phyloP scores from a whole-genome alignment of 495 filamentous ascomycete species.

The Aspergillus funiculosus region DNA sequence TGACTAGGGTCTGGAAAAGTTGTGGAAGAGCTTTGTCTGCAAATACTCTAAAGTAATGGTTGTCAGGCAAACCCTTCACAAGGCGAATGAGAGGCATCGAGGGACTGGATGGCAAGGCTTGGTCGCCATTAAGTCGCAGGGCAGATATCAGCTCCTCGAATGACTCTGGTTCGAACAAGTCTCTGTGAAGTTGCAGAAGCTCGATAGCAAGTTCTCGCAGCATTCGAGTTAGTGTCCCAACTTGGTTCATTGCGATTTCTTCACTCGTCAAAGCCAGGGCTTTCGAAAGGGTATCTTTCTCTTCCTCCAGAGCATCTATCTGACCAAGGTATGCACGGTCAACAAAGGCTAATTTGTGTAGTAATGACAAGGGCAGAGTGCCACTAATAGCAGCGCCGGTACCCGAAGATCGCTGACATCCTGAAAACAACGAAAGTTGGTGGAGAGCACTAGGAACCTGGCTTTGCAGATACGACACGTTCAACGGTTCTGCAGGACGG shows the following conservation, averaged over 20 bases:
- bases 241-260: conserved; percentile 43
- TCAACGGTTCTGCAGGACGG: conserved; percentile 32
- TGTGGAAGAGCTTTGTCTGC: conserved; percentile 29
- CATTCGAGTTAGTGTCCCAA: conserved; percentile 40
- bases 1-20: conserved; percentile 27
- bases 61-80: conserved; percentile 20
- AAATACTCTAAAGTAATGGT: conserved; percentile 35
- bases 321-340: conserved; percentile 52
- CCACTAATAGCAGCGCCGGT: conserved; percentile 44
- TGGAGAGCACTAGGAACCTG: conserved; percentile 34
- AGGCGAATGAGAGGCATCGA: conserved; percentile 18
- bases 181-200: conserved; percentile 40
- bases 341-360: conserved; percentile 50
- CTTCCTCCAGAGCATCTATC: conserved; percentile 58
- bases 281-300: conserved; percentile 56
- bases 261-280: conserved; percentile 44
- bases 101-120: conserved; percentile 13
- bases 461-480: conserved; percentile 29
- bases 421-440: conserved; percentile 34
- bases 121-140: conserved; percentile 26
- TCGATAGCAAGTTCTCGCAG: conserved; percentile 46
- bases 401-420: conserved; percentile 22
- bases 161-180: conserved; percentile 31
- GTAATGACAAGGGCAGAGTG: conserved; percentile 48
- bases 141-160: conserved; percentile 23